phyloP scores from a whole-genome alignment of 2,329 filamentous ascomycete species.

The Aquanectria penicillioides region DNA sequence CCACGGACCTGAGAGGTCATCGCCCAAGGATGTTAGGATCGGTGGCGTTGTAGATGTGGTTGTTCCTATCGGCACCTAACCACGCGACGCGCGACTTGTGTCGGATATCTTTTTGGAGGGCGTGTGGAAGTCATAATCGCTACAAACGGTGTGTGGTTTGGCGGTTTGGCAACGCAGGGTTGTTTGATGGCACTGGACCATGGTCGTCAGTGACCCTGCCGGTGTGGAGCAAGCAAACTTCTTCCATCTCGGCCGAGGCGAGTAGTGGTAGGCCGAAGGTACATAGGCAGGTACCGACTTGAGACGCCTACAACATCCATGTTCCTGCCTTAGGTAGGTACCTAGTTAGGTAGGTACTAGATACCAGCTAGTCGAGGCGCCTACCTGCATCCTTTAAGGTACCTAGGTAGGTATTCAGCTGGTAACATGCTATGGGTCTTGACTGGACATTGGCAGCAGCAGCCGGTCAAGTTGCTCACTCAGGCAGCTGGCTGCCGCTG shows the following conservation, averaged over 20 bases:
- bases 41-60: constrained; percentile 23
- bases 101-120: constrained; percentile 2
- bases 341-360: too few species aligned
- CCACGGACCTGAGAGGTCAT: neutral
- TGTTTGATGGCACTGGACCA: too few species aligned
- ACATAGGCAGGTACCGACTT: too few species aligned
- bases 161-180: too few species aligned
- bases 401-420: neutral
- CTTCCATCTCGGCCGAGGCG: neutral
- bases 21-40: constrained; percentile 21
- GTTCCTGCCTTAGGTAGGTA: too few species aligned
- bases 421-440: neutral
- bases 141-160: neutral
- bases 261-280: too few species aligned
- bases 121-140: neutral
- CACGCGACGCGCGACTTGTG: neutral
- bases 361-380: too few species aligned
- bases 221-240: too few species aligned
- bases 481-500: neutral
- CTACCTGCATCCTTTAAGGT: too few species aligned
- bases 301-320: too few species aligned
- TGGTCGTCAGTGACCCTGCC: too few species aligned
- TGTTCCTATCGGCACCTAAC: constrained; percentile 15
- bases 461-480: neutral
- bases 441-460: neutral